phyloP scores from a whole-genome alignment of 2,329 filamentous ascomycete genomes.

The Neonectria neomacrospora region DNA sequence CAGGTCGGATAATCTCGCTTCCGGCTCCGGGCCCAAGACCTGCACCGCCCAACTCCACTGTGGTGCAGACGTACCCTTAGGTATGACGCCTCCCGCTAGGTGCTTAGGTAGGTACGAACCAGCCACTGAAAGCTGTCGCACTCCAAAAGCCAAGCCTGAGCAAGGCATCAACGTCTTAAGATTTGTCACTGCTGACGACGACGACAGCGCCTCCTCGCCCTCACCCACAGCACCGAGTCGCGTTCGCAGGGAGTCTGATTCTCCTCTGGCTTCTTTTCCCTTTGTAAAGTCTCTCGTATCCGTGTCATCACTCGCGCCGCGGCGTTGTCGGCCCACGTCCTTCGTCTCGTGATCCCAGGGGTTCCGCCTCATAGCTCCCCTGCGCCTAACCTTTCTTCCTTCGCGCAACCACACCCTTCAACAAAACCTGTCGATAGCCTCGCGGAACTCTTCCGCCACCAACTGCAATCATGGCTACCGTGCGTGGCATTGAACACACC shows the following conservation, averaged over 20 bases:
- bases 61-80: conserved; percentile 15
- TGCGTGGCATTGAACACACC: conserved; percentile 51
- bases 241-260: background rate
- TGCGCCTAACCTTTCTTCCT: background rate
- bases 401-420: background rate
- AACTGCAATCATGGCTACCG: conserved; percentile 45
- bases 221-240: conserved; percentile 9
- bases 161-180: conserved; percentile 24
- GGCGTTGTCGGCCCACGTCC: conserved; percentile 37
- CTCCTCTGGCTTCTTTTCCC: background rate
- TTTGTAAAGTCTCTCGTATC: conserved; percentile 7
- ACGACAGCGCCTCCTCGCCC: conserved; percentile 31
- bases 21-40: background rate
- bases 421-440: conserved; percentile 22
- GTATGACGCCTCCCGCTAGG: conserved; percentile 39
- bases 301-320: conserved; percentile 31
- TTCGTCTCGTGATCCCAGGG: conserved; percentile 44
- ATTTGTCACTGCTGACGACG: conserved; percentile 44
- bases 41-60: background rate
- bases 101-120: conserved; percentile 24
- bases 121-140: conserved; percentile 41
- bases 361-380: conserved; percentile 13
- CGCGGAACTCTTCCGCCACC: conserved; percentile 31
- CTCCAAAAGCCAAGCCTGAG: conserved; percentile 30
- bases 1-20: background rate